These are phyloP conservation scores for Aphanomyces cochlioides DNA, from an alignment of 352 stramenopile genomes.

Conservation along the genomic window DNA sequence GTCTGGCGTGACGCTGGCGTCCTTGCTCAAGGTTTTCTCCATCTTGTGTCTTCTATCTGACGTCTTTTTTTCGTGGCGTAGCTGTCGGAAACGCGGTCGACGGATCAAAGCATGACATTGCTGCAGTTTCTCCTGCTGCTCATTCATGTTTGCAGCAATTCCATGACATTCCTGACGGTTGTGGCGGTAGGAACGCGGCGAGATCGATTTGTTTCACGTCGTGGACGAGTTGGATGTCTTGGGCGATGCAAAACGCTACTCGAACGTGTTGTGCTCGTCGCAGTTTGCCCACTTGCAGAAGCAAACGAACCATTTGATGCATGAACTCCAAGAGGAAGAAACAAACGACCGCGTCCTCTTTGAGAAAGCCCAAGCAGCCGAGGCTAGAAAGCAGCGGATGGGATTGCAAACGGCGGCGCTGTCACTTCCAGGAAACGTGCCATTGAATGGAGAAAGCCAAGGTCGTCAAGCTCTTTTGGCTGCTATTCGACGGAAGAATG, in stretches of 20 bases:
- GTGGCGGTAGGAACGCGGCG: constrained; percentile 53
- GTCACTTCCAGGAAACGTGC: not conserved
- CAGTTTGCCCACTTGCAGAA: constrained; percentile 50
- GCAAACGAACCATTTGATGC: constrained; percentile 50
- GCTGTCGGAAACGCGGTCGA: constrained; percentile 79
- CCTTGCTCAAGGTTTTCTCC: constrained; percentile 58
- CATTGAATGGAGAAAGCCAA: not conserved
- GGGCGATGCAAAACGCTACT: constrained; percentile 58
- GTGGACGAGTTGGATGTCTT: constrained; percentile 56
- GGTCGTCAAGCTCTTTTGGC: constrained; percentile 8
- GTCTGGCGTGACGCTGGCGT: constrained; percentile 61
- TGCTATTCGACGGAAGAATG: not conserved
- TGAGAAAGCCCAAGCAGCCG: constrained; percentile 39
- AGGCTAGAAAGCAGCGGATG: constrained; percentile 34
- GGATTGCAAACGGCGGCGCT: not conserved
- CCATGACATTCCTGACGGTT: not conserved
- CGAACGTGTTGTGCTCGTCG: constrained; percentile 60
- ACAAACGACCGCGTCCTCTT: constrained; percentile 49
- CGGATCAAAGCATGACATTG: constrained; percentile 66
- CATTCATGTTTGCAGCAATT: constrained; percentile 44
- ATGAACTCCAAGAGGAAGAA: constrained; percentile 75
- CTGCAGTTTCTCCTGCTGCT: constrained; percentile 77
- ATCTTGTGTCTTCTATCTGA: not conserved
- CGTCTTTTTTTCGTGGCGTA: constrained; percentile 21
- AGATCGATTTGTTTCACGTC: constrained; percentile 64